phyloP scores from a whole-genome alignment of 768 basidiomycete species.

The Lentinula boryana region DNA sequence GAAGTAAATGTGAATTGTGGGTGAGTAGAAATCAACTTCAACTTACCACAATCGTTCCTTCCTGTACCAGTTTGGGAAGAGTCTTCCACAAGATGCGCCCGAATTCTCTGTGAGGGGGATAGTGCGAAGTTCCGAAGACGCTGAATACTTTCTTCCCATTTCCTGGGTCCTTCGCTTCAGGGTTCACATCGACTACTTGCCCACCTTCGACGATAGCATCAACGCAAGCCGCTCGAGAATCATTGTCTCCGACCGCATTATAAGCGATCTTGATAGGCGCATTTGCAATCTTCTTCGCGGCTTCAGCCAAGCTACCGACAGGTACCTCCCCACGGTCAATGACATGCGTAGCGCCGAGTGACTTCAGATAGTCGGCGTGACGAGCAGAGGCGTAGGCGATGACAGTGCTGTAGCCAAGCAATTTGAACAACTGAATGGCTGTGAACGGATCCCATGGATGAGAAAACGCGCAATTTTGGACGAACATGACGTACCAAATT shows the following conservation, averaged over 20 bases:
- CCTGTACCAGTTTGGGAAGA: background rate
- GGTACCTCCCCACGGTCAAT: constrained; percentile 10
- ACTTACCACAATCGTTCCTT: background rate
- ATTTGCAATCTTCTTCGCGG: constrained; percentile 11
- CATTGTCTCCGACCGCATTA: constrained; percentile 3
- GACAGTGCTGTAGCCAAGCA: constrained; percentile 13
- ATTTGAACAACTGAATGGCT: constrained; percentile 13
- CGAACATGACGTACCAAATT: constrained; percentile 21
- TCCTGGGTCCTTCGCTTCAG: background rate
- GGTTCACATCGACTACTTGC: constrained; percentile 18
- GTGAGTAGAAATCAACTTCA: too few relatives aligned
- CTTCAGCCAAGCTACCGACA: background rate
- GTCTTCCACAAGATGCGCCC: background rate
- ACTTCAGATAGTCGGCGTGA: constrained; percentile 11
- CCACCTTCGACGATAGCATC: constrained; percentile 26
- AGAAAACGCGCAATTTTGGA: constrained; percentile 9
- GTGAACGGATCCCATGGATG: background rate
- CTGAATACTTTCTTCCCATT: background rate
- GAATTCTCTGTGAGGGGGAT: background rate
- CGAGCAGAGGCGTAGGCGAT: constrained; percentile 12
- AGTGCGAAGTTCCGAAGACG: background rate
- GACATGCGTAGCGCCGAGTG: constrained; percentile 15
- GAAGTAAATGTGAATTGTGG: background rate
- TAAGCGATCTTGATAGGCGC: constrained; percentile 11
- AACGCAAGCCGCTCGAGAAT: too few relatives aligned